Base-by-base conservation (phyloP, 1,284 basidiomycete species). In the Anthracocystis walkeri region DNA sequence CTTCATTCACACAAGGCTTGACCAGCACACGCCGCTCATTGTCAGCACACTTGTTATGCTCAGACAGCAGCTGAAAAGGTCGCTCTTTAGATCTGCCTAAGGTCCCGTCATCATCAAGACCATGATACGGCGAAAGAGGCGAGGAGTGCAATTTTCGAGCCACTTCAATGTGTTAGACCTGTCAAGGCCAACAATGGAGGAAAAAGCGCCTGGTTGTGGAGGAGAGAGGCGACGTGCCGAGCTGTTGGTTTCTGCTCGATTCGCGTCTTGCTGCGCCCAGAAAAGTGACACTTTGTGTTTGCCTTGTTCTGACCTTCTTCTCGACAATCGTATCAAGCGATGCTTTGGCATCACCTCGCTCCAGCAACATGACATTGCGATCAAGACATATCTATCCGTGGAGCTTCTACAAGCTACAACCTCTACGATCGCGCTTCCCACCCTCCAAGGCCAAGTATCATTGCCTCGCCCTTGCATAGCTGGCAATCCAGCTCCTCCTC, bases 241-340 rank as follows among this genome's bases (percentile, higher is more conserved):
- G 16, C 53, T 54, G 53, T 54, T 55, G 53, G 29, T 55, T 25
- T 42, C 5, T 6, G 35, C 35, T 48, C 27, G 44, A 38, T 45
- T 48, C 55, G 55, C 44, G 55, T 57, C 55, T 27, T 20, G 51
- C 7, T n/a, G 38, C 38, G 23, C 35, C 50, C 1, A 3, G 6
- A 42, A 57, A 57, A 57, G 44, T 57, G 54, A 40, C 56, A 50
- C 56, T 58, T 31, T 41, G 35, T 16, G 4, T 14, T 16, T 41
- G 35, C 12, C 14, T 14, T 16, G 14, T 38, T 16, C 35, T 38
- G 14, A 38, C 35, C 16, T 31, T 54, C 35, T 52, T 52, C 42
- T 45, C 48, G 31, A 31, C 50, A 6, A 23, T 38, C 50, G 38
- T 16, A 29, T 12, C 41, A 6, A 52, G 51, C 51, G 23, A 27